Evolutionary conservation across 2,329 filamentous ascomycete genomes (phyloP).

Genomic region (Pseudovirgaria hyperparasitica): DNA sequence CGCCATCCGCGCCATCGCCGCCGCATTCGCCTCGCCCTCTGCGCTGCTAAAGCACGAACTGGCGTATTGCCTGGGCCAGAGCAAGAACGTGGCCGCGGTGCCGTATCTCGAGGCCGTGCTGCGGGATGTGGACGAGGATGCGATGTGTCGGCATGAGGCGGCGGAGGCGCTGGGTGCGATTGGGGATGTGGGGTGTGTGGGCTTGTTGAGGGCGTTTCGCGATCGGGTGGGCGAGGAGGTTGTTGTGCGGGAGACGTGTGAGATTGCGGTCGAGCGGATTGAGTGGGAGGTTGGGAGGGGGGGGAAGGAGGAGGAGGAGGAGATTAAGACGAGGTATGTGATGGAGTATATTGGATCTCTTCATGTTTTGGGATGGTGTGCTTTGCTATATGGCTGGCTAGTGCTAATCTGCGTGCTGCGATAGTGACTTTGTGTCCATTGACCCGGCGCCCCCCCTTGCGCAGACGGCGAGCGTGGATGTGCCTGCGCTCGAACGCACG

Average conservation of each 20-base stretch:
- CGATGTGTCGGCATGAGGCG: conserved; percentile 94
- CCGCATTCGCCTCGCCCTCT: conserved; percentile 71
- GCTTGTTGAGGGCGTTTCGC: conserved; percentile 58
- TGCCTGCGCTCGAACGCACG: conserved; percentile 60
- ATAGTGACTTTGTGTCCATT: conserved; percentile 85
- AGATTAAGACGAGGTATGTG: conserved; percentile 64
- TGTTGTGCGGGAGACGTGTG: conserved; percentile 87
- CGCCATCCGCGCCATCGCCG: conserved; percentile 70
- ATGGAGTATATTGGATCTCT: conserved; percentile 6
- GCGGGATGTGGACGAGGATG: conserved; percentile 67
- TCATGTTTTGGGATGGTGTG: neutral
- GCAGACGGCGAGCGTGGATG: conserved; percentile 48
- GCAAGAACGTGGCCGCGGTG: conserved; percentile 61
- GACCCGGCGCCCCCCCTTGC: conserved; percentile 87
- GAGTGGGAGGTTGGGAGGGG: conserved; percentile 64
- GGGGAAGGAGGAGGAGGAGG: conserved; percentile 54
- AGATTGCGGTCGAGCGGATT: conserved; percentile 89
- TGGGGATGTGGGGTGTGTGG: conserved; percentile 60
- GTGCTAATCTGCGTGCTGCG: conserved; percentile 5
- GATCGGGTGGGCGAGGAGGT: conserved; percentile 65
- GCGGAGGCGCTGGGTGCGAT: conserved; percentile 89
- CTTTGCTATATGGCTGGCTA: no score
- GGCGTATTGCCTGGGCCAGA: conserved; percentile 93
- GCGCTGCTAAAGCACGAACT: conserved; percentile 92
- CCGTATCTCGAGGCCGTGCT: conserved; percentile 62